A percentile compares a stretch with the other conserved stretches of the same genome.
Conservation (phyloP, 1,139 yeast species). For the Kodamaea sp. region DNA sequence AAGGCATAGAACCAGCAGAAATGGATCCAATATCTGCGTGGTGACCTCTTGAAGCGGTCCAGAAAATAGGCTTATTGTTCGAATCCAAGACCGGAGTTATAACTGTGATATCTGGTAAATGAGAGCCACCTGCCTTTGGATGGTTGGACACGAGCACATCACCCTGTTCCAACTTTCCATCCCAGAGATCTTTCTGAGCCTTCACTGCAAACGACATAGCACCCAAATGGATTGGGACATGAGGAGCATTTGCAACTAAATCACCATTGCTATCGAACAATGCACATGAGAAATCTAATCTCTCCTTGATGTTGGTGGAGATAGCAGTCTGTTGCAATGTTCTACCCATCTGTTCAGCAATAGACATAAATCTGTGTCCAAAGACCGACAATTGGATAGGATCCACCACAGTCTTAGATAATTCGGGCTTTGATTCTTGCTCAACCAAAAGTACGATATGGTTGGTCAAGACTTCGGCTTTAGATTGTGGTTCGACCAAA, state of each 20-base stretch:
- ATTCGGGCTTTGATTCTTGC: slow-evolving; percentile 23
- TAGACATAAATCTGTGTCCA: slow-evolving; percentile 83
- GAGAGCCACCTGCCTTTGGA: slow-evolving; percentile 81
- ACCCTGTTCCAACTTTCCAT: slow-evolving; percentile 60
- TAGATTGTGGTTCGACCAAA: slow-evolving; percentile 68
- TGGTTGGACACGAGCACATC: slow-evolving; percentile 79
- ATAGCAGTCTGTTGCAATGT: slow-evolving; percentile 79
- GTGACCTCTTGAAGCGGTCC: slow-evolving; percentile 51
- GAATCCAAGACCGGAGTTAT: slow-evolving; percentile 57
- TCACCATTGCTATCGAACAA: slow-evolving; percentile 74
- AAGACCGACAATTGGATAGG: slow-evolving; percentile 77
- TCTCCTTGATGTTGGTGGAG: slow-evolving; percentile 82
- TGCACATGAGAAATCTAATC: slow-evolving; percentile 85
- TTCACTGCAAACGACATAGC: slow-evolving; percentile 86
- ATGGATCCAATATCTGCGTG: slow-evolving; percentile 52
- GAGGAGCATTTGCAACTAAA: slow-evolving; percentile 84
- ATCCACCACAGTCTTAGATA: slow-evolving; percentile 46
- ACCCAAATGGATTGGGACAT: slow-evolving; percentile 84
- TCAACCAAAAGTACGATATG: slow-evolving; percentile 52
- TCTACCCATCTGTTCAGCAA: slow-evolving; percentile 88
- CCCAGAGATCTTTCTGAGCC: slow-evolving; percentile 66
- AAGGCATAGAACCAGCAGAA: slow-evolving; percentile 51
- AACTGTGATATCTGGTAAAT: slow-evolving; percentile 81
- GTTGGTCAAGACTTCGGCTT: slow-evolving; percentile 61
- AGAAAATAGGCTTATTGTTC: slow-evolving; percentile 35